Percentiles rank a stretch among this genome's conserved stretches.
These are phyloP conservation scores for Leishmania turanica DNA, from an alignment of 208 protist species.

Conservation along the genomic window DNA sequence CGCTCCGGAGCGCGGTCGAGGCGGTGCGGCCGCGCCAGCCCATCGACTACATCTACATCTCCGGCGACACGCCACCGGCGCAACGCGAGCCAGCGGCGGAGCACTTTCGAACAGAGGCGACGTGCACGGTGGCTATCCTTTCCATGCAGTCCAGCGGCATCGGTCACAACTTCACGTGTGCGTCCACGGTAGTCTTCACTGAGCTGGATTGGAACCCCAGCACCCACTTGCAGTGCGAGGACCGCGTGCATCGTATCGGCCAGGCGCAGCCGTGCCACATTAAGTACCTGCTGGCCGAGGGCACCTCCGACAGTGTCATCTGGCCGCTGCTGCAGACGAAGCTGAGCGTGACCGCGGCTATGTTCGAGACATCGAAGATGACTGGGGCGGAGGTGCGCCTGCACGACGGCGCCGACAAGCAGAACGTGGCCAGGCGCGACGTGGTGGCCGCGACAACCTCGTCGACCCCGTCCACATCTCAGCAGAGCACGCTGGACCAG, in stretches of 20 bases:
- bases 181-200: constrained; percentile 95
- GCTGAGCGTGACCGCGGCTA: constrained; percentile 77
- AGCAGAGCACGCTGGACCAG: constrained; percentile 57
- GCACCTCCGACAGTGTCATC: constrained; percentile 89
- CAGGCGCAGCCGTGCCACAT: constrained; percentile 89
- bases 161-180: constrained; percentile 95
- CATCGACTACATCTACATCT: constrained; percentile 93
- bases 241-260: constrained; percentile 97
- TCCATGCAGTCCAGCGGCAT: constrained; percentile 96
- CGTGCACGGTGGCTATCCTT: constrained; percentile 85
- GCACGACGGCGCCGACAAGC: constrained; percentile 36
- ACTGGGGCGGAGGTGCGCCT: constrained; percentile 34
- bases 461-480: constrained; percentile 24
- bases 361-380: constrained; percentile 55
- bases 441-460: constrained; percentile 6
- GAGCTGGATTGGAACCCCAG: constrained; percentile 98
- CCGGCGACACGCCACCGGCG: constrained; percentile 76
- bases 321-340: constrained; percentile 92
- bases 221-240: constrained; percentile 96
- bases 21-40: constrained; percentile 56
- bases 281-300: constrained; percentile 93
- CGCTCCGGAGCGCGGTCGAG: constrained; percentile 78
- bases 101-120: constrained; percentile 77
- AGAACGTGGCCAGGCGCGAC: constrained; percentile 52
- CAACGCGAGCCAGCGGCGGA: constrained; percentile 73